phyloP scores from a whole-genome alignment of 805 yeast genomes.

The Suhomyces kilbournensis region DNA sequence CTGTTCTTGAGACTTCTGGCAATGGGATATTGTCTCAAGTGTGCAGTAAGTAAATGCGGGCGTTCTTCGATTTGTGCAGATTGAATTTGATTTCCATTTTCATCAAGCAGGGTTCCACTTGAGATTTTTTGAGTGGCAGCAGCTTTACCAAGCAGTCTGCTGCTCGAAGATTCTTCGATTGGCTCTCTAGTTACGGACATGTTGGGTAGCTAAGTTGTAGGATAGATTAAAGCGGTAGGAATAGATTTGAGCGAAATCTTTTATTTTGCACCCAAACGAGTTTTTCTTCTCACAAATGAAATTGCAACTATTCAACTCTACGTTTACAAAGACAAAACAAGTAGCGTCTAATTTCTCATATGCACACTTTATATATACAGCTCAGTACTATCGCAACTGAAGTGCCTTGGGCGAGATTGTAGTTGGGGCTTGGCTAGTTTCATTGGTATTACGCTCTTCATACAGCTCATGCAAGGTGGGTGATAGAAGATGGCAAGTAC shows the following conservation, averaged over 20 bases:
- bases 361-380: background rate
- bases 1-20: background rate
- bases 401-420: background rate
- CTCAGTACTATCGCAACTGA: background rate
- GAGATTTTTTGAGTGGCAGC: background rate
- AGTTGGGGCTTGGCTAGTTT: background rate
- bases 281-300: background rate
- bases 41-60: constrained; percentile 1
- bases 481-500: background rate
- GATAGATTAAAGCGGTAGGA: background rate
- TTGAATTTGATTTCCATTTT: background rate
- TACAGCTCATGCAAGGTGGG: background rate
- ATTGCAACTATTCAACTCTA: background rate
- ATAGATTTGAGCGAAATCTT: background rate
- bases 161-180: background rate
- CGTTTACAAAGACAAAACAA: background rate
- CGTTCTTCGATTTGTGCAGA: background rate
- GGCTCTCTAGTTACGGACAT: background rate
- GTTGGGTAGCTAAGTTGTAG: background rate
- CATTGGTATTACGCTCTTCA: background rate
- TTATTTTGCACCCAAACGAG: background rate
- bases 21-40: constrained; percentile 8
- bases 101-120: background rate
- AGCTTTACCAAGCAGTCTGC: background rate
- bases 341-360: background rate